These are phyloP conservation scores for Solanum hybrid DNA, from an alignment of 305 asterid species.

Conservation along the genomic window DNA sequence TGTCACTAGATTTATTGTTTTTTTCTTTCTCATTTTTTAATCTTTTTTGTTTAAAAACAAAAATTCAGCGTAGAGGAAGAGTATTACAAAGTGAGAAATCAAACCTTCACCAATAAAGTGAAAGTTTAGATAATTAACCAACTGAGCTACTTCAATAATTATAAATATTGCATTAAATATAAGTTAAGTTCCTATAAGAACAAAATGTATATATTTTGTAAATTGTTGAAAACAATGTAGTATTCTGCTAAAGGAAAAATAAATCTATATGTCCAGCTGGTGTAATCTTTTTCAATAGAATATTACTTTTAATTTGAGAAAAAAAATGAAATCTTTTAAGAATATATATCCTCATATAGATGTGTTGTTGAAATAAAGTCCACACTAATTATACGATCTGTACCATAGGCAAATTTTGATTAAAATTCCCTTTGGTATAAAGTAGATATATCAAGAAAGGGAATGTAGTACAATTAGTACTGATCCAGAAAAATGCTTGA, in stretches of 20 bases:
- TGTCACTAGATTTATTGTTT: not conserved
- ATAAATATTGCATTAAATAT: not conserved
- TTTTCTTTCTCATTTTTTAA: not conserved
- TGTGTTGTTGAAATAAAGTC: not conserved
- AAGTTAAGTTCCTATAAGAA: not conserved
- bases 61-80: too few relatives aligned
- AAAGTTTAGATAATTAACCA: not conserved
- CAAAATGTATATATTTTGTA: not conserved
- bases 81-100: not conserved
- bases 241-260: not conserved
- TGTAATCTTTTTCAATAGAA: not conserved
- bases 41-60: not conserved
- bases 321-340: not conserved
- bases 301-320: not conserved
- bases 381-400: not conserved
- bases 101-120: not conserved
- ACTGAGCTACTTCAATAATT: not conserved
- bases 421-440: not conserved
- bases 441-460: not conserved
- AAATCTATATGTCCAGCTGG: not conserved
- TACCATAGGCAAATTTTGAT: not conserved
- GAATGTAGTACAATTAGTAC: not conserved
- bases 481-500: not conserved
- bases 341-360: not conserved
- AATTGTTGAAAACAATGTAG: not conserved